Evolutionary conservation across 2,329 filamentous ascomycete species (phyloP), one percentile per base, ranked within the genome.

Genomic region (Fusarium sp.): DNA sequence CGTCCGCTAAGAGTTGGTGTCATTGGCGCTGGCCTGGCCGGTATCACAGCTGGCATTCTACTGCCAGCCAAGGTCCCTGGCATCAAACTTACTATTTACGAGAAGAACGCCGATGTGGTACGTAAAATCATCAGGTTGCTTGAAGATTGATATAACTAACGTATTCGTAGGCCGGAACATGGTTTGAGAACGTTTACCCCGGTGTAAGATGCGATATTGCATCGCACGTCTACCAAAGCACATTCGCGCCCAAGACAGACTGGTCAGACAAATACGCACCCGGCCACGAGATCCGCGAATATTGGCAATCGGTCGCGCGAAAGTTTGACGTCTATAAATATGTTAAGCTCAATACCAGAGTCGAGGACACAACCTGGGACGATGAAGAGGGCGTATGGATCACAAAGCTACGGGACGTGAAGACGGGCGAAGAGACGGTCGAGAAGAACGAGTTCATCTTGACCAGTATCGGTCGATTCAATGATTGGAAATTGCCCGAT

Each of bases 241-340:
- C 89, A 0, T 94, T 93, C 79, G 85, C 86, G 12, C 90, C 91
- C 2, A 94, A 94, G 63, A 88, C 87, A 0, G 85, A 92, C 72
- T 94, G 92, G 92, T 87, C 86, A 0, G 90, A 93, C 74, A 86
- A 90, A 67, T 94, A 93, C 76, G 88, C 92, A 0, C 88, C 89
- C 42, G 92, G 92, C 0, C 79, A 83, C 8, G 92, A 94, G 79
- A 94, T 94, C 66, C 83, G 86, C 12, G 85, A 89, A 22, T 94
- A 94, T 78, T 91, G 91, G 90, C 86, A 92, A 74, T 80, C 80
- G 0, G 80, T 92, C 7, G 91, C 91, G 0, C 83, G 83, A 13
- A 92, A 93, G 74, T 87, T 93, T 78, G 85, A 90, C 61, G 88
- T 93, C 4, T 91, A 93, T 78, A 83, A 88, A 39, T 86, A 88